Conservation (phyloP, 2,329 filamentous ascomycete species). For the Gremmenia infestans region DNA sequence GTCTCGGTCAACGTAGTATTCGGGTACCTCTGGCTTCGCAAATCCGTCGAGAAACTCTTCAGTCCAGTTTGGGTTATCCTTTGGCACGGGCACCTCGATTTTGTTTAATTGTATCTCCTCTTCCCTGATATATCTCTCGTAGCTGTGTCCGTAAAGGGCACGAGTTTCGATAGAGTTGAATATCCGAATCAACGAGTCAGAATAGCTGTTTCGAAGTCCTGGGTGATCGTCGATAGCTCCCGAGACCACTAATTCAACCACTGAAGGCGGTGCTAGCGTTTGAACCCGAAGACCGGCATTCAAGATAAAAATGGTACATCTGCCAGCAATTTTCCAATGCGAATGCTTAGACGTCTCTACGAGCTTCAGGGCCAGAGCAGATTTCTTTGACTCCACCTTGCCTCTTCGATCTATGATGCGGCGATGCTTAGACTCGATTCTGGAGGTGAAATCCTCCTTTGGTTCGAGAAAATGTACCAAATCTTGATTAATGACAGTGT, state of each 20-base stretch:
- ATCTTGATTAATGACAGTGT: constrained; percentile 73
- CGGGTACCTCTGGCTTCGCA: constrained; percentile 62
- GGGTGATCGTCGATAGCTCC: constrained; percentile 91
- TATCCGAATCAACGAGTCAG: constrained; percentile 67
- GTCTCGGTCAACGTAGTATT: constrained; percentile 88
- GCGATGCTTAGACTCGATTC: constrained; percentile 62
- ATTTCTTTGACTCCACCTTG: constrained; percentile 79
- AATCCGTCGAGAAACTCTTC: constrained; percentile 73
- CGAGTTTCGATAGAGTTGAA: constrained; percentile 87
- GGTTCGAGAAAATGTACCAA: constrained; percentile 70
- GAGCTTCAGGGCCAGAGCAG: constrained; percentile 73
- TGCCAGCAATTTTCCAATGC: constrained; percentile 94
- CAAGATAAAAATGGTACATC: constrained; percentile 84
- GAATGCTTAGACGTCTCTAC: constrained; percentile 70
- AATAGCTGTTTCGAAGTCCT: constrained; percentile 73
- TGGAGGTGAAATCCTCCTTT: constrained; percentile 48
- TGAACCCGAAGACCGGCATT: constrained; percentile 92
- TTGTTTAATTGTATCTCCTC: constrained; percentile 75
- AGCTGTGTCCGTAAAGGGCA: constrained; percentile 79
- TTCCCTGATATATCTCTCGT: constrained; percentile 79
- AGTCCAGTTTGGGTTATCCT: constrained; percentile 76
- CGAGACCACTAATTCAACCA: constrained; percentile 75
- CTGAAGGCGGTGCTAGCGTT: constrained; percentile 71
- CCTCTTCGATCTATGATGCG: constrained; percentile 71
- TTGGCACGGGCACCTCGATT: constrained; percentile 65